Base-by-base conservation (phyloP, 2,329 filamentous ascomycete species). In the Leptographium galeiforme region DNA sequence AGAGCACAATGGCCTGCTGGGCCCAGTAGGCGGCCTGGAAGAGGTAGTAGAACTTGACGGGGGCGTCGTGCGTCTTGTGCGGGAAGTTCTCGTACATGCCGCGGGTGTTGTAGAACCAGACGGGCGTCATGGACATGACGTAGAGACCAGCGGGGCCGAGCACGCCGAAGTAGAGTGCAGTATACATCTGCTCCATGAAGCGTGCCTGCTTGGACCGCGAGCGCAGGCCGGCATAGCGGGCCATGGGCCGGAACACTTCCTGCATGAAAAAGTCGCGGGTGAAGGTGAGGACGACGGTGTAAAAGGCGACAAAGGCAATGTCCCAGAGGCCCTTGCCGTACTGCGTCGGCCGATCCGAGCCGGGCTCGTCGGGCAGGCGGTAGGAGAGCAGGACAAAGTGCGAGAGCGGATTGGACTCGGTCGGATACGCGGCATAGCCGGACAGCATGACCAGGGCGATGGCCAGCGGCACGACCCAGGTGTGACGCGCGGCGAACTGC, bases 181-280 rank as follows among this genome's bases (percentile, higher is more conserved):
- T 95, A 70, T 97, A 97, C 64, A 85, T 81, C 70, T 97, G 90
- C 69, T 97, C 90, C 87, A 95, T 93, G 75, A 95, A 96, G 38
- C 90, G 84, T 16, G 84, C 79, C 63, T 93, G 89, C 72, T 95
- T 96, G 58, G 77, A 81, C 54, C 83, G 79, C 57, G 78, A 81
- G 56, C 72, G 76, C 63, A 96, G 81, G 16, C 87, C 86, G 53
- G 74, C 81, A 60, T 72, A 75, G 45, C 80, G 74, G 7, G 89
- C 88, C 57, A 90, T 73, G 0, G 89, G 90, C 13, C 84, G 81
- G 55, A 96, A 80, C 50, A 95, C 63, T 62, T 89, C 84, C 70
- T 95, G 90, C 90, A 95, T 96, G 70, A 95, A 77, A 68, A 95
- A 95, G 68, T 97, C 90, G 64, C 90, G 87, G 12, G 89, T 95